phyloP scores from a whole-genome alignment of 2,329 filamentous ascomycete genomes.

The Lizonia empirigonia region DNA sequence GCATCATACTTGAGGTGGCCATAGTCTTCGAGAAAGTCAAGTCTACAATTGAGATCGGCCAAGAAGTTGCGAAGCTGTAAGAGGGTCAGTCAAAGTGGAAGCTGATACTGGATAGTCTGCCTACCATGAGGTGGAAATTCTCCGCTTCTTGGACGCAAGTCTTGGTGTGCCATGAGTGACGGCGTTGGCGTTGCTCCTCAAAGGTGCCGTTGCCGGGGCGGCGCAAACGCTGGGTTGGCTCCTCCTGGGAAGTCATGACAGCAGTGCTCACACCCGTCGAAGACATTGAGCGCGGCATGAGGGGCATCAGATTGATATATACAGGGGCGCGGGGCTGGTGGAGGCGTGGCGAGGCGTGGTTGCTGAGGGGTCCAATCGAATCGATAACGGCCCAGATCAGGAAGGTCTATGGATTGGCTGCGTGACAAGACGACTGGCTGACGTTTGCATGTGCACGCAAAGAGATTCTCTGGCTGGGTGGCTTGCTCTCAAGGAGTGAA shows the following conservation, averaged over 20 bases:
- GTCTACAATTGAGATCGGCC: slow-evolving; percentile 79
- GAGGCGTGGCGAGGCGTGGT: slow-evolving; percentile 27
- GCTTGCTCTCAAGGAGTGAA: slow-evolving; percentile 15
- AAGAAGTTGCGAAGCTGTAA: slow-evolving; percentile 77
- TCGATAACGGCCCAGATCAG: slow-evolving; percentile 14
- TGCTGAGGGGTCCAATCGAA: slow-evolving; percentile 15
- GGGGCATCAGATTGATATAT: slow-evolving; percentile 31
- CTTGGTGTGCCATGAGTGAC: slow-evolving; percentile 55
- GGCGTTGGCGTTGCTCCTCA: slow-evolving; percentile 46
- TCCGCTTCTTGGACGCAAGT: slow-evolving; percentile 55
- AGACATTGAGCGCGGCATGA: slow-evolving; percentile 25
- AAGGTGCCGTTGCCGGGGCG: slow-evolving; percentile 48
- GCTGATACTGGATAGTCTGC: slow-evolving; percentile 1
- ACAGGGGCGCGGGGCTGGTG: slow-evolving; percentile 25
- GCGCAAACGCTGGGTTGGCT: slow-evolving; percentile 45
- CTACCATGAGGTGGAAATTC: slow-evolving; percentile 54
- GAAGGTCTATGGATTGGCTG: slow-evolving; percentile 18
- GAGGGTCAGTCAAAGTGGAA: slow-evolving; percentile 23
- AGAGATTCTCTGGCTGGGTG: slow-evolving; percentile 25
- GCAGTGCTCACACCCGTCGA: slow-evolving; percentile 34
- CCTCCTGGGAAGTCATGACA: slow-evolving; percentile 50
- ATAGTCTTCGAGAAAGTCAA: slow-evolving; percentile 89
- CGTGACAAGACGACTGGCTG: slow-evolving; percentile 24
- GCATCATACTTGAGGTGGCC: slow-evolving; percentile 82
- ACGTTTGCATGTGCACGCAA: slow-evolving; percentile 29